Percentiles rank a stretch among this genome's conserved stretches.
phyloP scores from a whole-genome alignment of 345 rosid species.

The Eucalyptus cladocalyx region DNA sequence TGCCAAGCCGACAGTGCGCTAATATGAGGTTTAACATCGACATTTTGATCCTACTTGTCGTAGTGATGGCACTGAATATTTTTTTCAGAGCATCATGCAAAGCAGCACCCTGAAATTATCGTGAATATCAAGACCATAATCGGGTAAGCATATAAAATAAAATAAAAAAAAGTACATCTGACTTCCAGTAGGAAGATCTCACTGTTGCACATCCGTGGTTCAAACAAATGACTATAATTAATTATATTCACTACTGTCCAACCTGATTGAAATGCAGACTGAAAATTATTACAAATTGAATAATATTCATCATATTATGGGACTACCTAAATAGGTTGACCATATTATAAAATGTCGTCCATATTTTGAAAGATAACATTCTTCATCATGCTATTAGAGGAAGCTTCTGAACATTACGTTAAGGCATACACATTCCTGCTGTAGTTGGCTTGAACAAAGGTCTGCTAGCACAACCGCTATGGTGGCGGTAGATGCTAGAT shows the following conservation, averaged over 20 bases:
- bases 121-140: background rate
- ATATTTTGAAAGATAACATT: background rate
- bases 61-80: conserved; percentile 17
- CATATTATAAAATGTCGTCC: background rate
- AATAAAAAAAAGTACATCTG: background rate
- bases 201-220: background rate
- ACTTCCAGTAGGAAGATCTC: background rate
- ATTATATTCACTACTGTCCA: background rate
- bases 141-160: background rate
- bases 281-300: background rate
- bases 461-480: background rate
- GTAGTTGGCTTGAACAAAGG: background rate
- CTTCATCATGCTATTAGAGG: background rate
- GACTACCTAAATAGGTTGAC: background rate
- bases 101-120: conserved; percentile 41
- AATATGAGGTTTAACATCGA: conserved; percentile 51
- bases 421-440: background rate
- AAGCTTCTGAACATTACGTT: background rate
- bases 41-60: conserved; percentile 26
- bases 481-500: background rate
- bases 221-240: background rate
- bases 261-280: background rate
- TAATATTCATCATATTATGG: background rate
- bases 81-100: conserved; percentile 56
- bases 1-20: conserved; percentile 42